These are phyloP conservation scores for Hypoxylon lienhwacheense DNA, from an alignment of 495 filamentous ascomycete genomes.

Conservation along the genomic window DNA sequence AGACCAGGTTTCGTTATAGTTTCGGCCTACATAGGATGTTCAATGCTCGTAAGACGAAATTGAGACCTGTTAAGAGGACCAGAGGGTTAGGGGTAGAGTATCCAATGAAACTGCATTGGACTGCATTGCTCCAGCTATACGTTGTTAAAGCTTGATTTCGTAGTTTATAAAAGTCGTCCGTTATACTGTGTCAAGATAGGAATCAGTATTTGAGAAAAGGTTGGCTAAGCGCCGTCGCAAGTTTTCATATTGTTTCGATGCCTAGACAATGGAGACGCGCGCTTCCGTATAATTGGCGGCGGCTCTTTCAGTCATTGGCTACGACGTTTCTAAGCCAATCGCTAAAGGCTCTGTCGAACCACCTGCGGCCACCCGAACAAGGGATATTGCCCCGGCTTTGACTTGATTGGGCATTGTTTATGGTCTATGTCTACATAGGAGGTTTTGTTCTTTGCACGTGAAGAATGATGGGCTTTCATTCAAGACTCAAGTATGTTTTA, in stretches of 20 bases:
- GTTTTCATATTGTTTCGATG: constrained; percentile 31
- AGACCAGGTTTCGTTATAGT: constrained; percentile 23
- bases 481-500: too few relatives aligned
- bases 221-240: constrained; percentile 34
- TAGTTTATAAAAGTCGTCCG: neutral
- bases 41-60: constrained; percentile 29
- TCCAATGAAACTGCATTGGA: constrained; percentile 21
- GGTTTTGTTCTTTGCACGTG: too few relatives aligned
- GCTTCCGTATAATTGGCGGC: constrained; percentile 34
- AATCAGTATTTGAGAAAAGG: constrained; percentile 21
- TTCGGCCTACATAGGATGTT: constrained; percentile 20
- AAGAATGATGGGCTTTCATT: too few relatives aligned
- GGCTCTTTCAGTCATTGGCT: constrained; percentile 14
- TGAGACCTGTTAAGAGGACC: constrained; percentile 31
- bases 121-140: constrained; percentile 5
- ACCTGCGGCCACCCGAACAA: constrained; percentile 32
- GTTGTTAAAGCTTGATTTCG: constrained; percentile 7
- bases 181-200: constrained; percentile 25
- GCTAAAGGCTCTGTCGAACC: constrained; percentile 2
- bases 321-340: constrained; percentile 31
- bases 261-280: constrained; percentile 30
- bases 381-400: neutral
- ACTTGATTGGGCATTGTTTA: constrained; percentile 13
- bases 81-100: constrained; percentile 21
- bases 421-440: neutral